Base-by-base conservation (phyloP, 805 yeast species). In the Wickerhamiella musiphila region DNA sequence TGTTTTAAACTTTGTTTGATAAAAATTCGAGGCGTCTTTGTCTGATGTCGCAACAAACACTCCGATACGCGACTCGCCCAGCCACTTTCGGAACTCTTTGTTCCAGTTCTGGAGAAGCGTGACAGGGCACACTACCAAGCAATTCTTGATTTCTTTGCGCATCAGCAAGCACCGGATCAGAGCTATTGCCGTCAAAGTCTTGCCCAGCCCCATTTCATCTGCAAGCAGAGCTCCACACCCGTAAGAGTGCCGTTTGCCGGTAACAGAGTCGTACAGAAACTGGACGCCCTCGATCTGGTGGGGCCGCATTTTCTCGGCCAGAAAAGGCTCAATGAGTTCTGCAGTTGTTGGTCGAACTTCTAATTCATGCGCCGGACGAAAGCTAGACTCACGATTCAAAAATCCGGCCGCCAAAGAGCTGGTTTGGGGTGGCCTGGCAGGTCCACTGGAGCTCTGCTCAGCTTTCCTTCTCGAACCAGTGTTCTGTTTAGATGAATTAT, bases 151-250 rank as follows among this genome's bases (percentile, higher is more conserved):
- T 2, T 24, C 26, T 2, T 33, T 28, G 21, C 60, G 60, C 10
- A 47, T 73, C 13, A 81, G 51, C 13, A 90, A 52, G 0, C 94
- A 82, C 92, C 93, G 82, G 4, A 86, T 63, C 25, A 82, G 51
- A 0, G 93, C 49, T 5, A 90, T 86, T 0, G 94, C 70, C 68
- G 75, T 84, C 26, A 90, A 54, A 0, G 96, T 84, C 46, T 78
- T 78, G 2, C 94, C 94, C 12, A 90, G 58, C 0, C 98, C 98
- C 98, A 90, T 90, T 45, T 86, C 96, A 53, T 90, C 98, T 0
- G 98, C 98, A 26, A 90, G 53, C 4, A 90, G 55, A 2, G 86
- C 84, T 0, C 98, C 96, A 0, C 68, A 67, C 2, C 58, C 57
- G 9, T 40, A 31, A 14, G 54, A 54, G 4, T 62, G 64, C 17